phyloP scores from a whole-genome alignment of 768 basidiomycete genomes.

The Serendipita sp. region DNA sequence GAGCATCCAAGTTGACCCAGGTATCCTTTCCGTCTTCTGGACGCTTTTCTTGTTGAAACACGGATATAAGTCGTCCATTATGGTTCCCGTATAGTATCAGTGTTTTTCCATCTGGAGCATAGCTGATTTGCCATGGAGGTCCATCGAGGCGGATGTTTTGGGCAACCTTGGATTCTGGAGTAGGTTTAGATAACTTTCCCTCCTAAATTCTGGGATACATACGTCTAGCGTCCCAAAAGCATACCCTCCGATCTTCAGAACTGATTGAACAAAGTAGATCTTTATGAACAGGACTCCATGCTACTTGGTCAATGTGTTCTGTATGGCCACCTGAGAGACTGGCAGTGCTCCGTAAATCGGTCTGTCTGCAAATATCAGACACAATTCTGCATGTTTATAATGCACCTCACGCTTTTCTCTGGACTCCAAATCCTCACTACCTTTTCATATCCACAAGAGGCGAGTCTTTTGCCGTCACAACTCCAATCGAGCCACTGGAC shows the following conservation, averaged over 20 bases:
- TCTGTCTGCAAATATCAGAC: slow-evolving; percentile 25
- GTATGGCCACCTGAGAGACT: slow-evolving; percentile 55
- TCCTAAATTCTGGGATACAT: slow-evolving; percentile 16
- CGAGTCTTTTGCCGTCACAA: slow-evolving; percentile 67
- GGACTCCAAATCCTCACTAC: slow-evolving; percentile 61
- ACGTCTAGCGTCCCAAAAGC: slow-evolving; percentile 81
- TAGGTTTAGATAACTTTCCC: not conserved
- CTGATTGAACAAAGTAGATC: slow-evolving; percentile 71
- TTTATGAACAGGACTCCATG: slow-evolving; percentile 76
- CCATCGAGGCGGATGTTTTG: slow-evolving; percentile 27
- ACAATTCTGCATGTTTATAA: not conserved
- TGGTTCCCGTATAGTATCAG: slow-evolving; percentile 47
- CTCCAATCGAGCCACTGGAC: slow-evolving; percentile 44
- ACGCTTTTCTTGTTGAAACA: slow-evolving; percentile 40
- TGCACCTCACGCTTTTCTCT: slow-evolving; percentile 44
- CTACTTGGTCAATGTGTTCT: slow-evolving; percentile 66
- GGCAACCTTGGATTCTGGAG: slow-evolving; percentile 5
- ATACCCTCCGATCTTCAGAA: slow-evolving; percentile 54
- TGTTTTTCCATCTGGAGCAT: slow-evolving; percentile 55
- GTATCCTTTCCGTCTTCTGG: slow-evolving; percentile 36
- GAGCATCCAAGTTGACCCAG: slow-evolving; percentile 20
- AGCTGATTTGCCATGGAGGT: slow-evolving; percentile 48
- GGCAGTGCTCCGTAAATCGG: slow-evolving; percentile 52
- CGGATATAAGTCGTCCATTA: slow-evolving; percentile 34
- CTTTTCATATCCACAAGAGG: slow-evolving; percentile 71